phyloP scores from a whole-genome alignment of 2,329 filamentous ascomycete species.

The Trichoderma sp. region DNA sequence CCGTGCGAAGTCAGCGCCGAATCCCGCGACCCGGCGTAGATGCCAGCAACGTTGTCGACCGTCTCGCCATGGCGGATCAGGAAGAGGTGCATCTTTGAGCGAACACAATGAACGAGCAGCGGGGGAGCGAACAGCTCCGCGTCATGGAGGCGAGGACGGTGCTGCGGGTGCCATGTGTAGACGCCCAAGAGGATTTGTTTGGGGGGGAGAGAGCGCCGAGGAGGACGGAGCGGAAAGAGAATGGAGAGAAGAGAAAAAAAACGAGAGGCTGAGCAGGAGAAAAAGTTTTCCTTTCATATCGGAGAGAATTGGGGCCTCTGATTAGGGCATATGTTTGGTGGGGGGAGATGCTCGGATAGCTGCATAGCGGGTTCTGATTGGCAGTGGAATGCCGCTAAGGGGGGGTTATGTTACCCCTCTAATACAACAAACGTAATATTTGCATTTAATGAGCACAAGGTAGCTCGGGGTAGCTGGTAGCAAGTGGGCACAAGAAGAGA shows the following conservation, averaged over 20 bases:
- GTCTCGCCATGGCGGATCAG: slow-evolving; percentile 87
- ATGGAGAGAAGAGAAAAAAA: background rate
- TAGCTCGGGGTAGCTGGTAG: background rate
- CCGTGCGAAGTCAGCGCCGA: slow-evolving; percentile 80
- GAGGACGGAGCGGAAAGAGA: background rate
- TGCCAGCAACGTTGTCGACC: slow-evolving; percentile 78
- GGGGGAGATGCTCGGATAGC: background rate
- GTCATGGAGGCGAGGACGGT: slow-evolving; percentile 22
- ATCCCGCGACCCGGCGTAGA: slow-evolving; percentile 78
- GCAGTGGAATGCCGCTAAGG: background rate
- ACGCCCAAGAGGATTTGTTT: background rate
- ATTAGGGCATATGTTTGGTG: slow-evolving; percentile 15
- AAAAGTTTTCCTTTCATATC: slow-evolving; percentile 17
- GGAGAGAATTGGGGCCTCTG: background rate
- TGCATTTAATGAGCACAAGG: background rate
- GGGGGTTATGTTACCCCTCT: background rate
- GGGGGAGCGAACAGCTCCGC: slow-evolving; percentile 17
- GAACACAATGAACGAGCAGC: slow-evolving; percentile 14
- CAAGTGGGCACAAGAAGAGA: background rate
- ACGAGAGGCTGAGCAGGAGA: background rate
- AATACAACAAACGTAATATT: background rate
- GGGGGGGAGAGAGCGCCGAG: background rate
- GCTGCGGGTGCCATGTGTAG: slow-evolving; percentile 18
- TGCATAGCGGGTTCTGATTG: background rate
- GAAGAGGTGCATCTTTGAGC: slow-evolving; percentile 51